These are phyloP conservation scores for Stephanocyclus meneghinianus DNA, from an alignment of 352 stramenopile species.

Conservation along the genomic window DNA sequence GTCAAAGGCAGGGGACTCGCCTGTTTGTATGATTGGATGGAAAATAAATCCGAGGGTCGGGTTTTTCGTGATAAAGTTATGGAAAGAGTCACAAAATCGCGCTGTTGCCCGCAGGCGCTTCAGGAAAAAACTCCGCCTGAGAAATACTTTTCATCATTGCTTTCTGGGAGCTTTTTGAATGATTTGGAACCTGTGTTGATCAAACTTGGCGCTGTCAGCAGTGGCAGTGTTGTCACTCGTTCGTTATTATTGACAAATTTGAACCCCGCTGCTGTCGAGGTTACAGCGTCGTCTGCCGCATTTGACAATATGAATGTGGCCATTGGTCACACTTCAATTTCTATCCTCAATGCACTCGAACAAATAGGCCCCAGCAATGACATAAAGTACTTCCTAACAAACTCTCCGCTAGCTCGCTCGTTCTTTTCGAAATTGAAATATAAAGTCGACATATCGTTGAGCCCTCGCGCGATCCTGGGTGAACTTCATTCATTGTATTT, in stretches of 20 bases:
- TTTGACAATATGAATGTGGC: conserved; percentile 44
- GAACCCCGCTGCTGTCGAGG: conserved; percentile 51
- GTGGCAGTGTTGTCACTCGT: conserved; percentile 22
- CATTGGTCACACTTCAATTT: conserved; percentile 32
- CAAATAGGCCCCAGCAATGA: conserved; percentile 15
- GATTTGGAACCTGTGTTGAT: conserved; percentile 44
- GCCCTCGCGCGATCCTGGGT: conserved; percentile 18
- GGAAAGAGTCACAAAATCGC: neutral
- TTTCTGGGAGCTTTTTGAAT: neutral
- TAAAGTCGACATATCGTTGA: conserved; percentile 49
- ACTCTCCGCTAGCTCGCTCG: conserved; percentile 23
- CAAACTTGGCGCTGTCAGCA: conserved; percentile 37
- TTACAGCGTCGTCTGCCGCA: conserved; percentile 30
- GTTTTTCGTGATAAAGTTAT: conserved; percentile 27
- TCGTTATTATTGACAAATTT: conserved; percentile 57
- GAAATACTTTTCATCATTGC: conserved; percentile 4
- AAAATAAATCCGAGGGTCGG: conserved; percentile 26
- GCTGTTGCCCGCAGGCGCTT: neutral
- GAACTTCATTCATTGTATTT: conserved; percentile 45
- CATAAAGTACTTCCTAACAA: conserved; percentile 40
- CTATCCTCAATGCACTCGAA: conserved; percentile 12
- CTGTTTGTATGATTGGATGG: conserved; percentile 52
- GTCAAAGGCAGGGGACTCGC: conserved; percentile 24
- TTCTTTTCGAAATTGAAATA: conserved; percentile 45
- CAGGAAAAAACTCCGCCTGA: neutral